Base-by-base conservation (phyloP, 2,329 filamentous ascomycete species). In the Colletotrichum spinosum region DNA sequence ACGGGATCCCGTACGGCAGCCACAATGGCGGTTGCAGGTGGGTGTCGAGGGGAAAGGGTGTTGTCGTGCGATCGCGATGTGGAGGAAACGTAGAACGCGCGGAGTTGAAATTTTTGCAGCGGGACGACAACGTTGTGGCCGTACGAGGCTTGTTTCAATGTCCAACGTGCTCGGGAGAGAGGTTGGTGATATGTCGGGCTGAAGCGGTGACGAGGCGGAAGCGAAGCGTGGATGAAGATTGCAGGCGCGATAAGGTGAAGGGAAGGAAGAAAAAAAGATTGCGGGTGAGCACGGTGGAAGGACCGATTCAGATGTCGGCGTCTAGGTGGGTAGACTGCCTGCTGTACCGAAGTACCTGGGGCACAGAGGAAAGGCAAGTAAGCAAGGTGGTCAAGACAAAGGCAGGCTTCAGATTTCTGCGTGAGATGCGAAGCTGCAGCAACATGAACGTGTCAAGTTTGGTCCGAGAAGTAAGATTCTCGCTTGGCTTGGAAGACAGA, bases 241-340 rank as follows among this genome's bases (percentile, higher is more conserved):
- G 25, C 44, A 50, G 41, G 39, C 25, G 42, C 38, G 42, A 55
- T 50, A 25, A 46, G 44, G 25, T 46, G 44, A 46, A 33, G 42
- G 37, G 25, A 44, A 52, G 15, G 41, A 41, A 53, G 51, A 41
- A 55, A 51, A 65, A 64, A 60, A 61, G 48, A 55, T 52, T 55
- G 56, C 61, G 57, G 57, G 33, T 46, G 59, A 54, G 52, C 62
- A 53, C 62, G 62, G 44, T 33, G 35, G 50, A 49, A 34, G 49
- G 34, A 37, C 57, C 62, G 57, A 65, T 51, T 52, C 52, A 37
- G 42, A 60, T 54, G 33, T 50, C 55, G 9, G 50, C 25, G 59
- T 51, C 51, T 35, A 39, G 15, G 45, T 53, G 52, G 44, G 45
- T 55, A 38, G 33, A 39, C 13, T 33, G n/a, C 51, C 61, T 61